Percentiles rank a stretch among this genome's conserved stretches.
These are phyloP conservation scores for Kappamyces sp. DNA, from an alignment of 192 early-diverging fungal species.

Conservation along the genomic window DNA sequence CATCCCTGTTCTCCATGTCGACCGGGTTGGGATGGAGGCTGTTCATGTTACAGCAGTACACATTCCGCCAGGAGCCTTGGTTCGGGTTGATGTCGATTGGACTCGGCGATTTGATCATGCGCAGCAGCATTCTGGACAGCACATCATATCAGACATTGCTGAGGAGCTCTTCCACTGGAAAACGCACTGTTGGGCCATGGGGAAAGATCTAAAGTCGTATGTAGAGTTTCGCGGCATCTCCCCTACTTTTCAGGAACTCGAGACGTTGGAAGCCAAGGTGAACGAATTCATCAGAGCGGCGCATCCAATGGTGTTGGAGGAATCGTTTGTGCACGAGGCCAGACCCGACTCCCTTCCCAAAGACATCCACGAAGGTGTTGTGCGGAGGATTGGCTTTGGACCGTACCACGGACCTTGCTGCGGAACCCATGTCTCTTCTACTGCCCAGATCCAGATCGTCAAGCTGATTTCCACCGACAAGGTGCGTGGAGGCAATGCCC, in stretches of 20 bases:
- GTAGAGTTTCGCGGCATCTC: conserved; percentile 26
- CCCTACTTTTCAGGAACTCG: conserved; percentile 37
- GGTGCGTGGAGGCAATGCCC: conserved; percentile 55
- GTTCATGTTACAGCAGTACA: conserved; percentile 51
- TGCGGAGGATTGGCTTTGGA: conserved; percentile 46
- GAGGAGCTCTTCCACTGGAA: conserved; percentile 53
- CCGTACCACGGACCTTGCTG: conserved; percentile 64
- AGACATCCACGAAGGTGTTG: conserved; percentile 40
- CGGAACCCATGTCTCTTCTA: conserved; percentile 59
- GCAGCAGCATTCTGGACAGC: conserved; percentile 74
- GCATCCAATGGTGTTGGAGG: conserved; percentile 43
- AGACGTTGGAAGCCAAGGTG: conserved; percentile 43
- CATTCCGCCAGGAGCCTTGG: conserved; percentile 22
- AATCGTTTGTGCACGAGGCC: conserved; percentile 26
- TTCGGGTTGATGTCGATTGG: conserved; percentile 58
- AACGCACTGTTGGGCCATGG: conserved; percentile 64
- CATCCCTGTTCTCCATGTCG: conserved; percentile 45
- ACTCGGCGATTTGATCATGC: conserved; percentile 62
- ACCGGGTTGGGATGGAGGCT: conserved; percentile 52
- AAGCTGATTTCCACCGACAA: conserved; percentile 59
- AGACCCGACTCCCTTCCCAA: conserved; percentile 46
- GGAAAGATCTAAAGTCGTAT: conserved; percentile 42
- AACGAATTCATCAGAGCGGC: conserved; percentile 51
- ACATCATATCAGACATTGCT: conserved; percentile 63
- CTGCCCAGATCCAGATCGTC: conserved; percentile 59